These are phyloP conservation scores for Tothia fuscella DNA, from an alignment of 2,329 filamentous ascomycete genomes.

Conservation along the genomic window DNA sequence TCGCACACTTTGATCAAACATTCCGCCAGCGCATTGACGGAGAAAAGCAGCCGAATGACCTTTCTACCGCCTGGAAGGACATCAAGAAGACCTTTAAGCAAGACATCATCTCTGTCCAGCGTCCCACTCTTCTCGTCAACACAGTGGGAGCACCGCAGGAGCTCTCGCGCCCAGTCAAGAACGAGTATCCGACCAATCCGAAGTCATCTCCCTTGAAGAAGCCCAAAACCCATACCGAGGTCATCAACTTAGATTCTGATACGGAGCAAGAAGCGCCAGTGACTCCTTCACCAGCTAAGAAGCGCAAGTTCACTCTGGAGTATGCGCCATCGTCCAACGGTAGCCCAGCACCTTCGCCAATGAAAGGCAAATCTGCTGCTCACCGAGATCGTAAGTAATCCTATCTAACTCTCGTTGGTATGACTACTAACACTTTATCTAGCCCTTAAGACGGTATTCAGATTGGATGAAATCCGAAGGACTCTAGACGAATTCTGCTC, in stretches of 20 bases:
- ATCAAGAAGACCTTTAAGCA: slow-evolving; percentile 2
- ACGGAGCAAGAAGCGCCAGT: too few species aligned
- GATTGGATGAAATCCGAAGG: neutral
- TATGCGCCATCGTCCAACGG: too few species aligned
- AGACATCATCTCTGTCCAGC: neutral
- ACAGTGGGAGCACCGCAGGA: neutral
- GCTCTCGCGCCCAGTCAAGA: neutral
- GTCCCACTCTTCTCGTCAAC: slow-evolving; percentile 1
- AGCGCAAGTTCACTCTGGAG: too few species aligned
- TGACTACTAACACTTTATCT: neutral
- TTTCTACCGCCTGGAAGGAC: slow-evolving; percentile 1
- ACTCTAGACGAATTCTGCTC: slow-evolving; percentile 15
- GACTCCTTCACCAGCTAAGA: too few species aligned
- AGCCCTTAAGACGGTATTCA: neutral
- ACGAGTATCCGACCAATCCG: too few species aligned
- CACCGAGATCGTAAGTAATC: too few species aligned
- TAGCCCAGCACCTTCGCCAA: too few species aligned
- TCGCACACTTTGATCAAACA: slow-evolving; percentile 44
- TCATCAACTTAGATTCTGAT: too few species aligned
- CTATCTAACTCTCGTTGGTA: neutral
- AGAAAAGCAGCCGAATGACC: slow-evolving; percentile 25
- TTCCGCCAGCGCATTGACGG: slow-evolving; percentile 45
- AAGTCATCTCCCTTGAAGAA: too few species aligned
- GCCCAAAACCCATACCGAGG: too few species aligned
- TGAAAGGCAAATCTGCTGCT: too few species aligned